Evolutionary conservation across 2,329 filamentous ascomycete species (phyloP), one percentile per base, ranked within the genome.

Genomic region (Arthrobotrys conoides): DNA sequence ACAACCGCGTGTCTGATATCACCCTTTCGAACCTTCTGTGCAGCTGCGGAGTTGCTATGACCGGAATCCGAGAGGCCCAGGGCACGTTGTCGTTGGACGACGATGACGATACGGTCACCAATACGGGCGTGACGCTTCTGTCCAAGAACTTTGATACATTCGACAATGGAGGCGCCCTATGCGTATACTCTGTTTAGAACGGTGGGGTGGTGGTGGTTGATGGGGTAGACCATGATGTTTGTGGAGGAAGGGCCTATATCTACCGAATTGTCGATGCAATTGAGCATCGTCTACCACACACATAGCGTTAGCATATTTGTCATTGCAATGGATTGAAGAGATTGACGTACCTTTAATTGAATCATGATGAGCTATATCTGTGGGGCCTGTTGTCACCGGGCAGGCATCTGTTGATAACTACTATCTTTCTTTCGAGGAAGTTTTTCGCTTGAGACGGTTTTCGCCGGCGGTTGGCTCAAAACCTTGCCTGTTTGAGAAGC

Each of bases 181-280:
- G 24, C 12, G 20, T n/a, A 24, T 33, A 14, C n/a, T n/a, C n/a
- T n/a, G 48, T 53, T 77, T 67, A 63, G 73, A 59, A 27, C 6
- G 48, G 33, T 30, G 24, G 38, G 38, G 48, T n/a, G 30, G 46
- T 22, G 6, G 3, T 30, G 41, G n/a, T 41, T 16, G 63, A 63
- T 66, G 20, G 27, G 6, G 6, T 36, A 36, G 33, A 36, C 46
- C 5, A 38, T 48, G 18, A 24, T 41, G 14, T 20, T 30, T 30
- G 27, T 30, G 27, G 27, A 30, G 65, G 64, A 44, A n/a, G 59
- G 46, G 65, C 6, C 3, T 24, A 22, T 30, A 57, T n/a, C 24
- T 78, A 78, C 96, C 81, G 96, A 98, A 88, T 97, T 99, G 91
- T 99, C 96, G 90, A 99, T 98, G 91, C 96, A 98, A 87, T 96